Base-by-base conservation (phyloP, 306 rosid species). In the Begonia masoniana region DNA sequence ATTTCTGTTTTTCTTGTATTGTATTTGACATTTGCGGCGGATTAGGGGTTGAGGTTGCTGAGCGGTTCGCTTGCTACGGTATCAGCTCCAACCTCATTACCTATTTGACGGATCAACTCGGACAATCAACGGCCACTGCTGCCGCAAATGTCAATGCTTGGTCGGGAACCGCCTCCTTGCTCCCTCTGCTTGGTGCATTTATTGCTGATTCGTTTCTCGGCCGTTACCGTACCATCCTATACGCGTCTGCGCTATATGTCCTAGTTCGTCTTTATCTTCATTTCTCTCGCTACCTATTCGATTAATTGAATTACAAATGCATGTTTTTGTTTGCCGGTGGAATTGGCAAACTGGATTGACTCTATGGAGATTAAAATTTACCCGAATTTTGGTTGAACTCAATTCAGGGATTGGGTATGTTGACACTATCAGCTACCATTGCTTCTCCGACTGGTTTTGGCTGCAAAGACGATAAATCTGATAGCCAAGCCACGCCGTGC, bases 381-480 rank as follows among this genome's bases (percentile, higher is more conserved):
- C 19, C 14, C 42, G 15, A 7, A 45, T 50, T 62, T n/a, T 46
- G 47, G 43, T 31, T 31, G 39, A 31, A 31, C 39, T 35, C 6
- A 42, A 19, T 51, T 15, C 75, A 85, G 91, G 95, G 82, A 24
- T 75, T 85, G 10, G 74, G 79, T 7, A 61, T 79, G 65, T 60
- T 82, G 71, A 68, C 91, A 15, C 5, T 85, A 10, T 82, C 80
- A 3, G 76, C 87, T 19, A 7, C 57, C 49, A 50, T 81, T 60
- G 78, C 71, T 48, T 74, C 82, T 52, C 45, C 72, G 13, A 15
- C 3, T 47, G 54, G 47, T 47, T 70, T 67, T 13, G 62, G 59
- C 55, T 68, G 76, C 66, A 52, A 73, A 62, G 41, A 58, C 12
- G 7, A 67, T 46, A 31, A 31, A 31, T 31, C 39, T 7, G 39